Conservation (phyloP, 2,329 filamentous ascomycete species). For the Colletotrichum aenigma region DNA sequence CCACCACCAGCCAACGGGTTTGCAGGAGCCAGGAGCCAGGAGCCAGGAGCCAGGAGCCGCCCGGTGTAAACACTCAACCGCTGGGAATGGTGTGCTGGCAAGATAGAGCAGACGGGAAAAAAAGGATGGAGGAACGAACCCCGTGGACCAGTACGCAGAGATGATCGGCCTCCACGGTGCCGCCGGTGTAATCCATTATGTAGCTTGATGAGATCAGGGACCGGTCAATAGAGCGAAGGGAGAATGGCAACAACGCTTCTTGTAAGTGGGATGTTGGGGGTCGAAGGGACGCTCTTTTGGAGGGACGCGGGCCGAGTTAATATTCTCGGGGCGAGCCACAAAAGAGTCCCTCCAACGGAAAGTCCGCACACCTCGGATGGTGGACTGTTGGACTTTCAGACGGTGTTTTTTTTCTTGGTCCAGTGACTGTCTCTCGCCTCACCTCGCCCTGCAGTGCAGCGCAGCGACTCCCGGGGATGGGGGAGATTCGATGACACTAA, state of each 20-base stretch:
- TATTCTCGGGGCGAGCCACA: conserved; percentile 15
- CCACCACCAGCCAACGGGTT: background rate
- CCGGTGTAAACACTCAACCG: background rate
- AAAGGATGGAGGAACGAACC: conserved; percentile 50
- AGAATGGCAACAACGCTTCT: conserved; percentile 29
- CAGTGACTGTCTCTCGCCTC: background rate
- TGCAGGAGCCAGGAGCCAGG: background rate
- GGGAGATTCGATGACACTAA: conserved; percentile 8
- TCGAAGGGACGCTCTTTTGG: background rate
- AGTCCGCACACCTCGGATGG: background rate
- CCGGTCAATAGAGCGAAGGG: conserved; percentile 35
- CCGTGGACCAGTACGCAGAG: conserved; percentile 80
- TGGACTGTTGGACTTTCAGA: background rate
- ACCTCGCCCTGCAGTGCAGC: background rate
- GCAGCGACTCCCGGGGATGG: background rate
- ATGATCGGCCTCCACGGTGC: conserved; percentile 64
- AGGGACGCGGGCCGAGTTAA: conserved; percentile 18
- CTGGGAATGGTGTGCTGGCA: background rate
- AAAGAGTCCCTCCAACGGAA: conserved; percentile 18
- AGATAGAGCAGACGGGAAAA: background rate
- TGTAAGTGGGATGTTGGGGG: background rate
- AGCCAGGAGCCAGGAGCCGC: background rate
- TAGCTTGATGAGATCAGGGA: conserved; percentile 31
- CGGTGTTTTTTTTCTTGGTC: background rate
- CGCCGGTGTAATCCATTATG: conserved; percentile 54